A percentile compares a stretch with the other conserved stretches of the same genome.
These are phyloP conservation scores for Tetracentron sinense DNA, from an alignment of 164 flowering plant genomes.

Conservation along the genomic window DNA sequence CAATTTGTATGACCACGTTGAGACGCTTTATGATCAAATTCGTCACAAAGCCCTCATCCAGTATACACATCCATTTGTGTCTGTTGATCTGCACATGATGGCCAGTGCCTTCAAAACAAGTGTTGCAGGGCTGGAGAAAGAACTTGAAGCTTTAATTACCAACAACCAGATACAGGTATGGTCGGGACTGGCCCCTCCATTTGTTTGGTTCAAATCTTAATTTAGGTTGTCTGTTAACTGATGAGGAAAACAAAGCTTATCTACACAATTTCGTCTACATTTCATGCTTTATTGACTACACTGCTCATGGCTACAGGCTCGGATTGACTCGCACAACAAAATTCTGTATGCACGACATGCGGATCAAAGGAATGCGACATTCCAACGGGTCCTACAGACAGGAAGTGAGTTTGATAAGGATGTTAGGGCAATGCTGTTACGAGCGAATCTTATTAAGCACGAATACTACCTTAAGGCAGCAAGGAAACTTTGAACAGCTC, in stretches of 20 bases:
- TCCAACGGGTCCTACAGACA: constrained; percentile 80
- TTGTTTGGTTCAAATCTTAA: too few relatives aligned
- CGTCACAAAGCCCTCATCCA: constrained; percentile 96
- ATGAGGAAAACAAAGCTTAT: too few relatives aligned
- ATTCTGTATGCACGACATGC: constrained; percentile 93
- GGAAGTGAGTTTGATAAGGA: constrained; percentile 89
- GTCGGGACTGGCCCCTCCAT: not conserved
- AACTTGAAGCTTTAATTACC: constrained; percentile 89
- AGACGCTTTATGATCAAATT: constrained; percentile 76
- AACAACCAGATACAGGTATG: constrained; percentile 90
- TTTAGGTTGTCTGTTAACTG: too few relatives aligned
- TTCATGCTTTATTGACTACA: constrained; percentile 11
- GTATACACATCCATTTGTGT: constrained; percentile 91
- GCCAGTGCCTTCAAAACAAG: constrained; percentile 94
- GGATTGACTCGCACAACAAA: constrained; percentile 97
- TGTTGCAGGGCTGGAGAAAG: constrained; percentile 80
- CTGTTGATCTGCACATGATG: constrained; percentile 92
- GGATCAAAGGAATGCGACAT: constrained; percentile 89
- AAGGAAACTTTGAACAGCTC: constrained; percentile 40
- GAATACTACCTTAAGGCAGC: constrained; percentile 47
- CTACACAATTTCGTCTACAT: not conserved
- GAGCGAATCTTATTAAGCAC: constrained; percentile 81
- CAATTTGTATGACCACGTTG: constrained; percentile 91
- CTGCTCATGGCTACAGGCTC: constrained; percentile 74
- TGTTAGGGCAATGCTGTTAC: constrained; percentile 77